phyloP scores from a whole-genome alignment of 2,329 filamentous ascomycete genomes.

The Pezicula rhizophila region DNA sequence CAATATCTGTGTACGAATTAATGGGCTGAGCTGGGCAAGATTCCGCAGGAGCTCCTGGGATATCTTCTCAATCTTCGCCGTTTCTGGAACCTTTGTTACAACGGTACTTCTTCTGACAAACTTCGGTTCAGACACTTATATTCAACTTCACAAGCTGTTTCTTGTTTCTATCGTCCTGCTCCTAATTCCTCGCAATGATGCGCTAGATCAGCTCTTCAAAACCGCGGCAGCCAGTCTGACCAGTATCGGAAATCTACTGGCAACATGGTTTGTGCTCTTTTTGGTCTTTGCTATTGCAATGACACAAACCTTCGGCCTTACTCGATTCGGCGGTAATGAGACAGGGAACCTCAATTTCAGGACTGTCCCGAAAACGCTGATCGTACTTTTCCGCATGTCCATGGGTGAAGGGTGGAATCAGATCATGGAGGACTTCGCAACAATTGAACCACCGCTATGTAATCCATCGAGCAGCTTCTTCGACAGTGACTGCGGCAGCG shows the following conservation, averaged over 20 bases:
- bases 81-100: slow-evolving; percentile 75
- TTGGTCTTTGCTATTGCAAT: slow-evolving; percentile 93
- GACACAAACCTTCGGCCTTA: slow-evolving; percentile 92
- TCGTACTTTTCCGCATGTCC: slow-evolving; percentile 88
- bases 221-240: slow-evolving; percentile 91
- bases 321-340: slow-evolving; percentile 72
- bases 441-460: slow-evolving; percentile 73
- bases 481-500: slow-evolving; percentile 86
- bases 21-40: slow-evolving; percentile 85
- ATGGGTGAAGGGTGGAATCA: slow-evolving; percentile 95
- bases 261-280: slow-evolving; percentile 97
- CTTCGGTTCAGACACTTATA: slow-evolving; percentile 53
- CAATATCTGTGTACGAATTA: slow-evolving; percentile 77
- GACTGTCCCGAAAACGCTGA: slow-evolving; percentile 86
- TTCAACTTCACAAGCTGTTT: slow-evolving; percentile 88
- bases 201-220: slow-evolving; percentile 96
- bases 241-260: slow-evolving; percentile 83
- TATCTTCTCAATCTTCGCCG: slow-evolving; percentile 74
- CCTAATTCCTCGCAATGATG: slow-evolving; percentile 92
- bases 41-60: slow-evolving; percentile 96
- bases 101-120: slow-evolving; percentile 68
- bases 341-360: slow-evolving; percentile 83
- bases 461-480: slow-evolving; percentile 69
- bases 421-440: slow-evolving; percentile 92
- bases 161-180: slow-evolving; percentile 84